Evolutionary conservation across 306 rosid species (phyloP).

Genomic region (Cajanus cajan): DNA sequence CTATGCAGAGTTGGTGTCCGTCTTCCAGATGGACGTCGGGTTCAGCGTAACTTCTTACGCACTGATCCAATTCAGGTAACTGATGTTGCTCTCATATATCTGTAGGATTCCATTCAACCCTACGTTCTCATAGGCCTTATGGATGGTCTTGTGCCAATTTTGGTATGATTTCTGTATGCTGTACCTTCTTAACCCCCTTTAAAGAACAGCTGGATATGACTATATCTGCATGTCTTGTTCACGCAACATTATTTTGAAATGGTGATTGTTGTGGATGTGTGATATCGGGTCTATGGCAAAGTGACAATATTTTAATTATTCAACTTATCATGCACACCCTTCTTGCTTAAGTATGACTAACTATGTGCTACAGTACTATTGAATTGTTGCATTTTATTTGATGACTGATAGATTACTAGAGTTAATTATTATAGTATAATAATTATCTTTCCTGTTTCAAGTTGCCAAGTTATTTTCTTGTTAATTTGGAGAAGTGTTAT

Average conservation of each 20-base stretch:
- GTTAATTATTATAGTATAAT: not conserved
- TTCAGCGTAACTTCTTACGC: conserved; percentile 74
- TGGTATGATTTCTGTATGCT: not conserved
- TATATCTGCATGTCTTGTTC: conserved; percentile 17
- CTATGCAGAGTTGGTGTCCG: conserved; percentile 85
- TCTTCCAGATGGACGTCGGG: conserved; percentile 89
- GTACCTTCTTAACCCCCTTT: not conserved
- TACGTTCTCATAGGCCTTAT: not conserved
- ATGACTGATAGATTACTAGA: not conserved
- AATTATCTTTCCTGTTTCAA: not conserved
- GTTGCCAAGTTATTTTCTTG: not conserved
- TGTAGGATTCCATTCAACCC: not conserved
- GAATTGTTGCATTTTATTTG: not conserved
- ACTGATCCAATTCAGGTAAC: conserved; percentile 80
- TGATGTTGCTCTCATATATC: not conserved
- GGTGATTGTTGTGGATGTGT: not conserved
- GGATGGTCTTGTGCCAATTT: conserved; percentile 9
- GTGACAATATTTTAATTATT: not conserved
- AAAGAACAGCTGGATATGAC: not conserved
- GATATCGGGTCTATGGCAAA: not conserved
- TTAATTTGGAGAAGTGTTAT: not conserved
- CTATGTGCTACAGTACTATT: not conserved
- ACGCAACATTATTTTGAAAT: not conserved
- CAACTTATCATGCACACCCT: not conserved
- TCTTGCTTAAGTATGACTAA: not conserved